Evolutionary conservation across 2,329 filamentous ascomycete species (phyloP), one percentile per base, ranked within the genome.

Genomic region (Aspergillus pseudoviridinutans): DNA sequence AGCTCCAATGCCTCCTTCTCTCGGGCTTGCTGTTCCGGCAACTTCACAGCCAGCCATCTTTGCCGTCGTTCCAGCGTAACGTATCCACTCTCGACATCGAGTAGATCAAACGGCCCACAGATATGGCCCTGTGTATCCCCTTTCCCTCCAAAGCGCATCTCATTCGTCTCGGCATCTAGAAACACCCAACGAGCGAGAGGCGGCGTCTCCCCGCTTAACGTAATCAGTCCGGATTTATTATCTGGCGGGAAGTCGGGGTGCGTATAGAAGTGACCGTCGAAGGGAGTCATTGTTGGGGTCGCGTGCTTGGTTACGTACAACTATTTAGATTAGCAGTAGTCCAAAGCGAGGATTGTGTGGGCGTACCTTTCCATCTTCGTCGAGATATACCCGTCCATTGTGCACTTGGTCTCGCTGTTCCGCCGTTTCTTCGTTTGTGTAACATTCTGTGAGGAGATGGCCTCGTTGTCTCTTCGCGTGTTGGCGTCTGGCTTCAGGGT

Each of bases 1-100:
- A 46, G 9, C 8, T 46, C 42, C 42, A 24, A 2, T 10, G 20
- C 42, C 22, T 46, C 42, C 6, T 22, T 9, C 3, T 46, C 42
- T 46, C 22, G 8, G 8, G 4, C n/a, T 17, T 22, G 42, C 42
- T 46, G 20, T 12, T 32, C 49, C 2, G 54, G 24, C 12, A 51
- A n/a, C 38, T 42, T 49, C 2, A 56, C 54, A 17, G 54, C 54
- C 54, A 56, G 35, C 54, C 54, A 56, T 14, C 38, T 17, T 8
- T 56, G 46, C 10, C 28, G 28, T 17, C 29, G 32, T 10, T 56
- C 38, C 10, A 51, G 22, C 9, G 54, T 56, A 6, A 51, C 17
- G 27, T 46, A 56, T 24, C 42, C 8, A 9, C 42, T n/a, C 14
- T 44, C 49, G 25, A 32, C 29, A 24, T 56, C 49, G 12, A 32